A percentile compares a stretch with the other conserved stretches of the same genome.
Evolutionary conservation across 495 filamentous ascomycete species (phyloP).

Genomic region (Platismatia glauca): DNA sequence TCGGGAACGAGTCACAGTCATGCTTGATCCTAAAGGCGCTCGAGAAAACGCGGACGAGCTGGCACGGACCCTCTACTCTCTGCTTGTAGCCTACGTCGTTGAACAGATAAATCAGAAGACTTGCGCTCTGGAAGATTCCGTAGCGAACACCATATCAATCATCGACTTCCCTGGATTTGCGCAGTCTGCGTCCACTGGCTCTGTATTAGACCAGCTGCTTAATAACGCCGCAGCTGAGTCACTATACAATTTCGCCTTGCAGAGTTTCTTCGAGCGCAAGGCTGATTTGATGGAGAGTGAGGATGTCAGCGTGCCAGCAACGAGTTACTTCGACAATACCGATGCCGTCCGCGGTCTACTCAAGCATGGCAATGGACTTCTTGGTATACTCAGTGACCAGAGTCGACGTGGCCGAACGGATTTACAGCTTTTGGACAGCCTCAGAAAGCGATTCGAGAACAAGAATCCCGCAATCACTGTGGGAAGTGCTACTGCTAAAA

Average conservation of each 20-base stretch:
- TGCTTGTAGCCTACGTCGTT: slow-evolving; percentile 86
- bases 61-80: slow-evolving; percentile 87
- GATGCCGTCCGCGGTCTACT: slow-evolving; percentile 84
- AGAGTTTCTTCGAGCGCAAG: slow-evolving; percentile 91
- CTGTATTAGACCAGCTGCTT: slow-evolving; percentile 81
- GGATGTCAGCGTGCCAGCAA: slow-evolving; percentile 78
- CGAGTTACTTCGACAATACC: slow-evolving; percentile 94
- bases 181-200: slow-evolving; percentile 70
- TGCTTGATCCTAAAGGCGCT: slow-evolving; percentile 88
- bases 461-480: slow-evolving; percentile 86
- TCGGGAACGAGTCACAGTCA: slow-evolving; percentile 89
- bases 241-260: slow-evolving; percentile 84
- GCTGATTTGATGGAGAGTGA: slow-evolving; percentile 87
- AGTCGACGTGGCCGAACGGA: slow-evolving; percentile 81
- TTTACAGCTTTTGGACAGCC: slow-evolving; percentile 76
- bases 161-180: slow-evolving; percentile 96
- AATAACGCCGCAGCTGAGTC: slow-evolving; percentile 90
- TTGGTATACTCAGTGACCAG: slow-evolving; percentile 94
- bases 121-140: slow-evolving; percentile 78
- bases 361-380: slow-evolving; percentile 83
- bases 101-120: slow-evolving; percentile 85
- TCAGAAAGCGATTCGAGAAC: slow-evolving; percentile 85
- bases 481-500: slow-evolving; percentile 52
- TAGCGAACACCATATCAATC: slow-evolving; percentile 87
- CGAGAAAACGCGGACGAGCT: slow-evolving; percentile 88